These are phyloP conservation scores for Talaromyces marneffei DNA, from an alignment of 2,329 filamentous ascomycete genomes.

Conservation along the genomic window DNA sequence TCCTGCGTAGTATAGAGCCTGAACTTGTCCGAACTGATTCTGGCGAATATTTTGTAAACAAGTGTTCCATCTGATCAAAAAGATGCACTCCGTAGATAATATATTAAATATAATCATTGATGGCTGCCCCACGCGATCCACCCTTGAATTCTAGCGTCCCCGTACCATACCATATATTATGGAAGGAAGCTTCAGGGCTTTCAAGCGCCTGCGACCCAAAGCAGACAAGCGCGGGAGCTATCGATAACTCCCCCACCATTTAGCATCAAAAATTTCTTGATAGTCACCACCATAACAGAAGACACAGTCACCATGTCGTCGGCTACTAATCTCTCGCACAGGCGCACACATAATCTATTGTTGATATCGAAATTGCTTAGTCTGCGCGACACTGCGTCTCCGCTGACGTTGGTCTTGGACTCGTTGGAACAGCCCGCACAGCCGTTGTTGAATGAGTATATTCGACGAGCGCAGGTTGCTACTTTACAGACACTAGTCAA, in stretches of 20 bases:
- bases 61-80: background rate
- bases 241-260: background rate
- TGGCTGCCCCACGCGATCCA: background rate
- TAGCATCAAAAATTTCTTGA: background rate
- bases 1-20: no score
- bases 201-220: background rate
- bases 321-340: slow-evolving; percentile 48
- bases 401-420: slow-evolving; percentile 80
- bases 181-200: no score
- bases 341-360: slow-evolving; percentile 76
- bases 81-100: background rate
- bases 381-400: slow-evolving; percentile 71
- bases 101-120: no score
- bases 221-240: background rate
- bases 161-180: no score
- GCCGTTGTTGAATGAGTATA: slow-evolving; percentile 67
- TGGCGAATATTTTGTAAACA: no score
- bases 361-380: slow-evolving; percentile 77
- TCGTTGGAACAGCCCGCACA: slow-evolving; percentile 73
- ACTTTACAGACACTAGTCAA: background rate
- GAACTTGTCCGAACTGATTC: no score
- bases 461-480: slow-evolving; percentile 63
- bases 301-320: slow-evolving; percentile 27
- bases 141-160: background rate
- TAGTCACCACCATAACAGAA: background rate